These are phyloP conservation scores for Mortierella sp. DNA, from an alignment of 371 early-diverging fungal genomes.

Conservation along the genomic window DNA sequence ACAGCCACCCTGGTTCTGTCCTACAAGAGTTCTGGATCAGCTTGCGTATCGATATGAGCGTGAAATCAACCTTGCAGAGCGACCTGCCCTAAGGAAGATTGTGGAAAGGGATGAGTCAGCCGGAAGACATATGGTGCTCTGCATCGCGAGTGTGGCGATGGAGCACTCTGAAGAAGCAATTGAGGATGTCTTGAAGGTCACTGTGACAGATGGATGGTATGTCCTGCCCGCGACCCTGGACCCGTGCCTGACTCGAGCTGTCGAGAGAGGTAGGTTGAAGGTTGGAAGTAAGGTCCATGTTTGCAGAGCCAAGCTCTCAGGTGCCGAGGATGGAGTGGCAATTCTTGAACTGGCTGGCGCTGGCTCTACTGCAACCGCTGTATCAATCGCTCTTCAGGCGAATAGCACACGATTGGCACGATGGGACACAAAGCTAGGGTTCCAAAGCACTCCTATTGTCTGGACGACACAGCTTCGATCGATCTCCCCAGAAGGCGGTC, in stretches of 20 bases:
- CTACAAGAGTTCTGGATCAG: slow-evolving; percentile 63
- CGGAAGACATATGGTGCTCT: slow-evolving; percentile 71
- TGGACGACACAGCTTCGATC: slow-evolving; percentile 56
- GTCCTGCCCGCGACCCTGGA: slow-evolving; percentile 69
- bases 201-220: slow-evolving; percentile 89
- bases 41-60: slow-evolving; percentile 73
- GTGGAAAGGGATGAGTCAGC: slow-evolving; percentile 77
- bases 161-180: slow-evolving; percentile 11
- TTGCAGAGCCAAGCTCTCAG: slow-evolving; percentile 67
- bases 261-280: slow-evolving; percentile 56
- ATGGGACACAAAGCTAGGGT: slow-evolving; percentile 82
- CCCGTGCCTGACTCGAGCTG: slow-evolving; percentile 58
- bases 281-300: slow-evolving; percentile 78
- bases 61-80: slow-evolving; percentile 73
- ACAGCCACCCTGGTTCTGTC: slow-evolving; percentile 56
- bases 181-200: slow-evolving; percentile 41
- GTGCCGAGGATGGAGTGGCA: slow-evolving; percentile 37
- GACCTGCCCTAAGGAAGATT: slow-evolving; percentile 74
- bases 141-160: slow-evolving; percentile 64
- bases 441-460: slow-evolving; percentile 45
- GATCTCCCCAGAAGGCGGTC: slow-evolving; percentile 73
- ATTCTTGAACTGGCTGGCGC: slow-evolving; percentile 56
- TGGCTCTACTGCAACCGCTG: slow-evolving; percentile 37
- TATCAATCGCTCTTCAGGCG: slow-evolving; percentile 55
- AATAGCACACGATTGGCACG: slow-evolving; percentile 72